Evolutionary conservation across 164 flowering plant genomes (phyloP), one percentile per base, ranked within the genome.

Genomic region (Taxillus chinensis): DNA sequence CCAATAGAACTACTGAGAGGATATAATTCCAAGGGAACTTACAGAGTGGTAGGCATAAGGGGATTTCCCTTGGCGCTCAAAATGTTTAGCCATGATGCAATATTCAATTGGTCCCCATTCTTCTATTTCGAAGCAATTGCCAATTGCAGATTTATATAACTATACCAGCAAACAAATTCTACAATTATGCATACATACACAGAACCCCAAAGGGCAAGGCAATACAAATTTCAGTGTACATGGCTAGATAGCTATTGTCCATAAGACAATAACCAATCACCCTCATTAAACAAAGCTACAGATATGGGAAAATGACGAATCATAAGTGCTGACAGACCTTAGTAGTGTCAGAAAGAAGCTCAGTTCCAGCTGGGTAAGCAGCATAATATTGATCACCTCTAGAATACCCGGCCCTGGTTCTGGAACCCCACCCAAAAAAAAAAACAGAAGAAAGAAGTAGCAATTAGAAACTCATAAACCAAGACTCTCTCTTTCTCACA

Each of bases 81-180:
- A 90, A 68, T 90, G 97, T 67, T 93, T 90, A 37, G 90, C 89
- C 93, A 90, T 76, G 67, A 93, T 74, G 64, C 84, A 77, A 67
- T 63, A 93, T 70, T 90, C 99, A 63, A 89, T 79, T 0, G 96
- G 91, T 15, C 96, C 93, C 97, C 96, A 90, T 8, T 93, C 99
- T 65, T 93, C 97, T 42, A 71, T 70, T 66, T 93, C 99, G 77
- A 86, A 93, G 78, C 89, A 82, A 68, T 85, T 85, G 17, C 89
- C 99, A 48, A 90, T 83, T 7, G 96, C 95, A 49, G 86, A 80
- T 80, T 90, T 93, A 70, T 90, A 93, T 52, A 93, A 66, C 97
- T 90, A 71, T 38, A 27, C 27, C 27, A 48, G 46, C 51, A 48
- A 11, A 48, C 51, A 48, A 48, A 27, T 14, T 14, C 9, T 7